These are phyloP conservation scores for Parsonsia alboflavescens DNA, from an alignment of 257 asterid genomes.

Conservation along the genomic window DNA sequence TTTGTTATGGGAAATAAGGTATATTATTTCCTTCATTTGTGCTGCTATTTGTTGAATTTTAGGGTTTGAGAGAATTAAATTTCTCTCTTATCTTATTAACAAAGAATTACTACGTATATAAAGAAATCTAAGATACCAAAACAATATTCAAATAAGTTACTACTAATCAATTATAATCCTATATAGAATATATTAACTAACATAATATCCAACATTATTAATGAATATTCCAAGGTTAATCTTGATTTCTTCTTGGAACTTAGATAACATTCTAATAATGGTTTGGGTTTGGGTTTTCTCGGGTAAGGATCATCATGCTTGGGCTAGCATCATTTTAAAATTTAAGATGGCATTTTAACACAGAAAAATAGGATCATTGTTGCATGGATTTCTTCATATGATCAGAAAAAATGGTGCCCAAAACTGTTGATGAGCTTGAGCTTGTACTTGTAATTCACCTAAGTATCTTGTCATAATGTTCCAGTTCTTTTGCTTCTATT, in stretches of 20 bases:
- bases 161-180: no score
- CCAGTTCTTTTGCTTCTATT: not conserved
- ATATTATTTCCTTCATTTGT: conserved; percentile 1
- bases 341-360: not conserved
- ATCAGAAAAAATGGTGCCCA: not conserved
- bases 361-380: not conserved
- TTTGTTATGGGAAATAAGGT: conserved; percentile 97
- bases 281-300: not conserved
- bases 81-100: no score
- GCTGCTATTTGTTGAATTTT: no score
- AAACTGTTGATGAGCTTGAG: not conserved
- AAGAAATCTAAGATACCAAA: no score
- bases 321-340: not conserved
- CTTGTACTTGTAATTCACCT: not conserved
- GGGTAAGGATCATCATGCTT: not conserved
- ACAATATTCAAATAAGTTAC: no score
- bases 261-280: not conserved
- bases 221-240: not conserved
- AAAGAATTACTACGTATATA: no score
- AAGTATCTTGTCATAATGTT: not conserved
- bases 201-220: no score
- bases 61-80: no score
- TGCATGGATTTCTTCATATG: not conserved
- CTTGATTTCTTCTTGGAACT: not conserved
- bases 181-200: no score